A percentile compares a stretch with the other conserved stretches of the same genome.
phyloP scores from a whole-genome alignment of 306 rosid genomes.

The Sindora glabra region DNA sequence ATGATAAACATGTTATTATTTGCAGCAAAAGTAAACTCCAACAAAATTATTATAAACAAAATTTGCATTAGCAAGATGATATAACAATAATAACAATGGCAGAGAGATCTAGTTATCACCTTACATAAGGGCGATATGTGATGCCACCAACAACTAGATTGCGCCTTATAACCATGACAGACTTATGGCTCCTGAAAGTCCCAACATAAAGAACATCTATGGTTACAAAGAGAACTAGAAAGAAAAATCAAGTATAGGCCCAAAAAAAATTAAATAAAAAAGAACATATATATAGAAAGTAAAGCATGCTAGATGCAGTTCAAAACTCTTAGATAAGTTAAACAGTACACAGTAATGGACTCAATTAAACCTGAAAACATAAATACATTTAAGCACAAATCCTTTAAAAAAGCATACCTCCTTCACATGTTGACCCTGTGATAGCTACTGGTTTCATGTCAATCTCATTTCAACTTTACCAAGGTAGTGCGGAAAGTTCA shows the following conservation, averaged over 20 bases:
- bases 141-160: conserved; percentile 94
- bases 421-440: too few species aligned
- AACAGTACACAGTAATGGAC: background rate
- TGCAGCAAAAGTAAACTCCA: background rate
- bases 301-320: background rate
- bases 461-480: too few species aligned
- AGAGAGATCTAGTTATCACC: conserved; percentile 29
- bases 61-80: background rate
- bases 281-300: background rate
- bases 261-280: background rate
- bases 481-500: too few species aligned
- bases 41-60: background rate
- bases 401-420: too few species aligned
- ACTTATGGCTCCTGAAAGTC: conserved; percentile 79
- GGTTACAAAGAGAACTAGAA: background rate
- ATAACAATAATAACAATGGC: background rate
- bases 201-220: conserved; percentile 9
- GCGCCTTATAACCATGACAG: conserved; percentile 85
- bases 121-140: conserved; percentile 90
- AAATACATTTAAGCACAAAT: too few species aligned
- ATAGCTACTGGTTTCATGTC: too few species aligned
- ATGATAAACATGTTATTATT: conserved; percentile 4
- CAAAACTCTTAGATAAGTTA: background rate
- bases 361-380: too few species aligned
- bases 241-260: conserved; percentile 4